A percentile compares a stretch with the other conserved stretches of the same genome.
Conservation (phyloP, 148 eudicot genomes). For the Dianthus caryophyllus region DNA sequence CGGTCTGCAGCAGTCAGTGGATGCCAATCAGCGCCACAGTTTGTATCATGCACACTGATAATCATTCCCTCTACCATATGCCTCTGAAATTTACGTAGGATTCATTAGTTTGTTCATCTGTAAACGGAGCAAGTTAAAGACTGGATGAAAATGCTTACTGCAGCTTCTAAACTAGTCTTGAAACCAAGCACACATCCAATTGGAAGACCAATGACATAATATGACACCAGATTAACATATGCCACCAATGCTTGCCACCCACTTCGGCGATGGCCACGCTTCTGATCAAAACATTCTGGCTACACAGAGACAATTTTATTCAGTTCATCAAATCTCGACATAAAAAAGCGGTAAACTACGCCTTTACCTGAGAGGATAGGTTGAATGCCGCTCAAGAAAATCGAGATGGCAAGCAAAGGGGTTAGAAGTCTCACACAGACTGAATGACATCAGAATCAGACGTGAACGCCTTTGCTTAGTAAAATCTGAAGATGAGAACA, state of each 20-base stretch:
- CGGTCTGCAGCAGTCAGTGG: constrained; percentile 50
- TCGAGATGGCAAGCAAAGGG: constrained; percentile 52
- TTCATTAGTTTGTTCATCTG: not conserved
- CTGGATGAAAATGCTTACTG: constrained; percentile 30
- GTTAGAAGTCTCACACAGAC: constrained; percentile 40
- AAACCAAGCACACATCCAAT: constrained; percentile 62
- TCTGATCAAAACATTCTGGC: constrained; percentile 15
- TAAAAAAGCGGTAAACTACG: not conserved
- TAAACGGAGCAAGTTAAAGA: not conserved
- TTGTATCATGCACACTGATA: constrained; percentile 45
- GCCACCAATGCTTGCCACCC: constrained; percentile 58
- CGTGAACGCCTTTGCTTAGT: constrained; percentile 47
- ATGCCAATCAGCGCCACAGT: constrained; percentile 38
- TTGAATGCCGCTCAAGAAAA: constrained; percentile 49
- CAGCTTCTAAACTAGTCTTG: constrained; percentile 48
- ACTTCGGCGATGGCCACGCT: constrained; percentile 65
- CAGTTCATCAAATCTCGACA: not conserved
- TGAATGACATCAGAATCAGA: constrained; percentile 40
- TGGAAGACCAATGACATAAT: constrained; percentile 54
- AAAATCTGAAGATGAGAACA: constrained; percentile 35
- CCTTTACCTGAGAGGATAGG: constrained; percentile 51
- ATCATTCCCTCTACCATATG: constrained; percentile 74
- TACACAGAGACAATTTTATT: not conserved
- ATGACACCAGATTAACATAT: constrained; percentile 45
- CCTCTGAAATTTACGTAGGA: constrained; percentile 30